These are phyloP conservation scores for Trichoderma atrobrunneum DNA, from an alignment of 2,329 filamentous ascomycete species.

Conservation along the genomic window DNA sequence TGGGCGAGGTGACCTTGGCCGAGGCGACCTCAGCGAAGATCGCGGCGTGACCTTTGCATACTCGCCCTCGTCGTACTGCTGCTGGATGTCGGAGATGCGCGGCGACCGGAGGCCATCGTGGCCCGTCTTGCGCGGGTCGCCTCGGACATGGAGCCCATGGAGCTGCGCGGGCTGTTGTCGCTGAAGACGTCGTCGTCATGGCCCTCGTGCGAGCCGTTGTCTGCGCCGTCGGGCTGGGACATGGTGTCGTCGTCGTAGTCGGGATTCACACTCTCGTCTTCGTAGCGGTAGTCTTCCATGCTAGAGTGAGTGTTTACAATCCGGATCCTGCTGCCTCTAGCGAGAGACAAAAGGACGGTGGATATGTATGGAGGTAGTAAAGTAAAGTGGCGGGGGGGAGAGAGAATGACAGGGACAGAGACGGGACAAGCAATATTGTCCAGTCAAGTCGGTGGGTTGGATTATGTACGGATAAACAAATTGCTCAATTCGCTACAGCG, in stretches of 20 bases:
- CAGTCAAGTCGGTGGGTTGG: background rate
- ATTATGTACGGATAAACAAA: background rate
- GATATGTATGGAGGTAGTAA: background rate
- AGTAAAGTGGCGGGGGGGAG: slow-evolving; percentile 9
- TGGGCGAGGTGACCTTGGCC: background rate
- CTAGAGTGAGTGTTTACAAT: slow-evolving; percentile 46
- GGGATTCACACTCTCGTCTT: background rate
- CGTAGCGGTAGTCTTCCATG: slow-evolving; percentile 19
- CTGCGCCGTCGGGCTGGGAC: slow-evolving; percentile 28
- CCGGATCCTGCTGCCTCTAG: slow-evolving; percentile 30
- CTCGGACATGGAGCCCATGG: slow-evolving; percentile 49
- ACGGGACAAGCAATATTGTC: background rate
- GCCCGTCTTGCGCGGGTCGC: slow-evolving; percentile 34
- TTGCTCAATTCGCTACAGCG: background rate
- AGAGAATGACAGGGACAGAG: slow-evolving; percentile 13
- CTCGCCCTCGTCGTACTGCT: slow-evolving; percentile 43
- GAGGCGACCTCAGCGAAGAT: slow-evolving; percentile 45
- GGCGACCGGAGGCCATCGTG: slow-evolving; percentile 35
- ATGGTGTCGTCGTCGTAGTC: slow-evolving; percentile 4
- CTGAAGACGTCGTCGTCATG: slow-evolving; percentile 59
- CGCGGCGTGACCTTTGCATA: slow-evolving; percentile 54
- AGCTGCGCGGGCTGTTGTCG: slow-evolving; percentile 56
- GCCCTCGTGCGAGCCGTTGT: slow-evolving; percentile 51
- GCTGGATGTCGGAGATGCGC: slow-evolving; percentile 51
- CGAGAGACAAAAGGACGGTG: background rate